Evolutionary conservation across 2,329 filamentous ascomycete species (phyloP), one percentile per base, ranked within the genome.

Genomic region (Parafenestella ontariensis): DNA sequence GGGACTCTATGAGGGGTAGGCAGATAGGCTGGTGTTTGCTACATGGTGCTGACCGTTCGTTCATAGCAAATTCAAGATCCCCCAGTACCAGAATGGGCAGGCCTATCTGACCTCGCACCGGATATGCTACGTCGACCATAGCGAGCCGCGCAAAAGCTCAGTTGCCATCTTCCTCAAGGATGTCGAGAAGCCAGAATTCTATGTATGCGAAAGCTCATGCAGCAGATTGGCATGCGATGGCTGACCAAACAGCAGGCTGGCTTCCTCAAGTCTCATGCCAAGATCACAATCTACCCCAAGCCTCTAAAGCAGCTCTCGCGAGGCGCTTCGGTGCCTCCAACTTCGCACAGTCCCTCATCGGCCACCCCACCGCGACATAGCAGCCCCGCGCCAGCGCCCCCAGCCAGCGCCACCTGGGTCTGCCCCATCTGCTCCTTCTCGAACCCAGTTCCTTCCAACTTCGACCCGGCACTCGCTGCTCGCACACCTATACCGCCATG

Each of bases 51-150:
- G 41, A 67, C 44, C 49, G 29, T 47, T 37, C 15, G 24, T 31
- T 21, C 54, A 33, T 67, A 96, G 92, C 66, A 98, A 97, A 80
- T 95, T 89, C 81, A 99, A 99, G 80, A 89, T 99, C 49, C 89
- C 91, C 31, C 88, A 93, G 71, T 92, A 96, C 64, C 95, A 99
- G 75, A 92, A 96, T 79, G 95, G 95, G 46, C 92, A 97, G 79
- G 92, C 95, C 50, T 99, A 99, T 75, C 77, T 99, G 77, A 99
- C 95, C 17, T 96, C 95, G 8, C 94, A 98, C 77, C 90, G 95
- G 48, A 87, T 92, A 58, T 99, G 94, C 80, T 99, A 98, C 73
- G 91, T 99, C 61, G 93, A 97, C 72, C 89, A 92, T 69, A 84
- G 87, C 28, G 89, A 97, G 60, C 92, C 95, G 15, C 86, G 94